Conservation (phyloP, 306 rosid genomes). For the Gynostemma pentaphyllum region DNA sequence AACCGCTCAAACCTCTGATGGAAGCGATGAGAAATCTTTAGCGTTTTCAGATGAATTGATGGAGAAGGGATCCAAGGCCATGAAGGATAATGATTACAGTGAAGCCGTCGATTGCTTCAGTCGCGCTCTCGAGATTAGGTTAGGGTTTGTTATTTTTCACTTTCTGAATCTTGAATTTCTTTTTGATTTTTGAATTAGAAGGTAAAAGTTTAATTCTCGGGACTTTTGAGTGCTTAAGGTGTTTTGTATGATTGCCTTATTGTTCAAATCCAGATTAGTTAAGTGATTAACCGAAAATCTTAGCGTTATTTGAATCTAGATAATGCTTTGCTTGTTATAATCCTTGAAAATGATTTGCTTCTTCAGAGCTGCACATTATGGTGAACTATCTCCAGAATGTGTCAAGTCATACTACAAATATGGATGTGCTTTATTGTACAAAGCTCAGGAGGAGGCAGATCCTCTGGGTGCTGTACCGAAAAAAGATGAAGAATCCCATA, state of each 20-base stretch:
- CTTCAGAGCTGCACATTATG: constrained; percentile 56
- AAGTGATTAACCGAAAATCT: background rate
- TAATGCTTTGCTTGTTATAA: background rate
- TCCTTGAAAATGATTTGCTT: constrained; percentile 11
- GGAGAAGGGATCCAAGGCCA: constrained; percentile 58
- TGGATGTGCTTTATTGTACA: constrained; percentile 78
- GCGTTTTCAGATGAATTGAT: constrained; percentile 48
- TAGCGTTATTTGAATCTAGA: background rate
- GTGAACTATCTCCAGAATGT: constrained; percentile 91
- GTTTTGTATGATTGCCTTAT: background rate
- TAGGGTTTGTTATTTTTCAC: constrained; percentile 17
- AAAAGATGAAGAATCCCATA: constrained; percentile 51
- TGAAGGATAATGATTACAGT: constrained; percentile 47
- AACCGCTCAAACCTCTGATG: constrained; percentile 29
- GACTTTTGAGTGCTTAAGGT: background rate
- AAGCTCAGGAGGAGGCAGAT: constrained; percentile 95
- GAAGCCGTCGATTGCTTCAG: constrained; percentile 84
- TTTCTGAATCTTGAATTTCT: background rate
- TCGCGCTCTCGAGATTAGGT: constrained; percentile 96
- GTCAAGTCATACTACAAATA: constrained; percentile 68
- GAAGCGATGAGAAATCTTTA: constrained; percentile 35
- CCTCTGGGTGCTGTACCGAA: constrained; percentile 82
- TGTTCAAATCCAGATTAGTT: background rate
- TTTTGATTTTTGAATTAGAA: background rate
- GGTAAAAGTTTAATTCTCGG: background rate